Conservation (phyloP, 2,329 filamentous ascomycete species). For the Nemania diffusa region DNA sequence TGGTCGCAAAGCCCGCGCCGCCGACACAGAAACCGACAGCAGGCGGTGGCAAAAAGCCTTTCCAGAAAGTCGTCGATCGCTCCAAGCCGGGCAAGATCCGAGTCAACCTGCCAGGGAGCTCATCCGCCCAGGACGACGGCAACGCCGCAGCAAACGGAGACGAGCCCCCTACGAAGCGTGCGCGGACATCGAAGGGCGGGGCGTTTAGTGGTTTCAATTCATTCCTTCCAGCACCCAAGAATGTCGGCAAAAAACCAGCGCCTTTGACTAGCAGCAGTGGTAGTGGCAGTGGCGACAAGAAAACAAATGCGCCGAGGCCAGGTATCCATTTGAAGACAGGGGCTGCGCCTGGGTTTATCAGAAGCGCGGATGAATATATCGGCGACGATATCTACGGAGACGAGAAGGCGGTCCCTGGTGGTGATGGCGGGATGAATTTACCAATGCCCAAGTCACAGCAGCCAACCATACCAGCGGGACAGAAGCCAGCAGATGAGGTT, state of each 20-base stretch:
- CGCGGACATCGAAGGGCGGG: slow-evolving; percentile 64
- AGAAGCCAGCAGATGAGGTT: slow-evolving; percentile 70
- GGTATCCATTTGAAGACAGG: slow-evolving; percentile 84
- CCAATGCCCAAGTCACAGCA: slow-evolving; percentile 56
- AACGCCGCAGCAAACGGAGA: slow-evolving; percentile 52
- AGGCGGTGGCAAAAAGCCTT: slow-evolving; percentile 65
- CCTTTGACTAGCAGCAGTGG: slow-evolving; percentile 45
- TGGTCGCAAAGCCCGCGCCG: slow-evolving; percentile 57
- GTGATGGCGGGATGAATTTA: slow-evolving; percentile 45
- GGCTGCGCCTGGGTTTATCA: slow-evolving; percentile 81
- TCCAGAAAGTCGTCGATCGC: slow-evolving; percentile 84
- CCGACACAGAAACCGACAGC: slow-evolving; percentile 30
- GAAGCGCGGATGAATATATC: slow-evolving; percentile 57
- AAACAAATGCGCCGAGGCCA: slow-evolving; percentile 57
- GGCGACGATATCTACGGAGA: slow-evolving; percentile 40
- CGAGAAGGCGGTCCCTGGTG: slow-evolving; percentile 30
- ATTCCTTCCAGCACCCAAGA: slow-evolving; percentile 86
- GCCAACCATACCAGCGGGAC: slow-evolving; percentile 64
- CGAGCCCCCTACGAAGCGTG: slow-evolving; percentile 76
- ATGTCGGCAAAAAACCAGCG: slow-evolving; percentile 54
- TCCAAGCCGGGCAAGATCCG: slow-evolving; percentile 85
- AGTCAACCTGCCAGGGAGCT: slow-evolving; percentile 75
- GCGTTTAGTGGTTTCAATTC: slow-evolving; percentile 86
- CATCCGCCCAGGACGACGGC: slow-evolving; percentile 49
- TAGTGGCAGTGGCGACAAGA: slow-evolving; percentile 43